Percentiles rank a stretch among this genome's conserved stretches.
phyloP scores from a whole-genome alignment of 306 rosid genomes.

The Cucumis cinereus region DNA sequence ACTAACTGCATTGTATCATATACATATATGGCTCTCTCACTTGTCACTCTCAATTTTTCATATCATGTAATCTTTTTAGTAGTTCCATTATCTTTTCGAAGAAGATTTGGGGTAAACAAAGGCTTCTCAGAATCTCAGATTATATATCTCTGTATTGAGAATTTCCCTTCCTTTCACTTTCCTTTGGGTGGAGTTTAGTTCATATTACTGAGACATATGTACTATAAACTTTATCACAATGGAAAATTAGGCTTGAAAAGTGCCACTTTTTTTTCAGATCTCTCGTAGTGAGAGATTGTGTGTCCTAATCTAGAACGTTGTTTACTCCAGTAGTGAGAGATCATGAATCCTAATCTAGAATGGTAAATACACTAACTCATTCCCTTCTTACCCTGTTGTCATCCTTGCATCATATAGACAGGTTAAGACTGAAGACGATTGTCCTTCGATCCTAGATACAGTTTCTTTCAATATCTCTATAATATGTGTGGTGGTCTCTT shows the following conservation, averaged over 20 bases:
- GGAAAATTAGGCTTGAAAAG: background rate
- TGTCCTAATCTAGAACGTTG: background rate
- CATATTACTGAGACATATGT: background rate
- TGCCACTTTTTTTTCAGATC: background rate
- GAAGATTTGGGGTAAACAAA: background rate
- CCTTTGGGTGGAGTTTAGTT: background rate
- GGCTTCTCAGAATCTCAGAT: background rate
- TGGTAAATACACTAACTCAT: background rate
- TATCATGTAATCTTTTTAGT: background rate
- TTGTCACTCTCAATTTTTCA: background rate
- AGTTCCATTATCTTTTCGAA: background rate
- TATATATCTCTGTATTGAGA: background rate
- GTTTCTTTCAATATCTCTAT: background rate
- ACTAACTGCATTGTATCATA: background rate
- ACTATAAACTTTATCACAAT: background rate
- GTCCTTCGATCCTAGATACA: background rate
- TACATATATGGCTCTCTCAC: background rate
- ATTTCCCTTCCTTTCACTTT: background rate
- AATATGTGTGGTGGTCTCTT: background rate
- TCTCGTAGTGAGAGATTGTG: background rate
- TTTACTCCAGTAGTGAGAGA: background rate
- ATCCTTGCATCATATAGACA: background rate
- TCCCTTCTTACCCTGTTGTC: background rate
- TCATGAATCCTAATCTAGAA: background rate
- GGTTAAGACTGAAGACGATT: background rate